Base-by-base conservation (phyloP, 805 yeast genomes). In the Jamesozyma hellenica region DNA sequence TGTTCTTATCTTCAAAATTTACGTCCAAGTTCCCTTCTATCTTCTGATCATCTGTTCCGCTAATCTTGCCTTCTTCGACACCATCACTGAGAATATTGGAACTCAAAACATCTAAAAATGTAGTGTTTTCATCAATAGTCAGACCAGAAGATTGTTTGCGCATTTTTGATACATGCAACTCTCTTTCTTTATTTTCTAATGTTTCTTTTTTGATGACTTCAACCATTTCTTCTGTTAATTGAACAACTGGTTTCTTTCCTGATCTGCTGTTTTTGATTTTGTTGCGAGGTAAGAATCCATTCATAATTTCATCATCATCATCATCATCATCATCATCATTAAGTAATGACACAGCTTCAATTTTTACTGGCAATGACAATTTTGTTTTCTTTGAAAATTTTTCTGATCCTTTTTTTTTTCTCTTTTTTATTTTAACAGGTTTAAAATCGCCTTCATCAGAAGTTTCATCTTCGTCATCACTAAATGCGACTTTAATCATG, bases 71-170 rank as follows among this genome's bases (percentile, higher is more conserved):
- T 9, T 40, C 38, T 1, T 27, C 23, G 14, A 34, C 34, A 29
- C 16, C 18, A 13, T 29, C 16, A 21, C 25, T 28, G 11, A 28
- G 21, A 11, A 15, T 5, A 14, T n/a, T 36, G 17, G 36, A 18
- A 28, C 48, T 43, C 13, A 59, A 32, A 2, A 51, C 49, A 14
- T 51, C 50, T 11, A 59, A 43, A 39, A 60, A 58, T 14, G 43
- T 41, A 1, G 56, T 55, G 1, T 71, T 71, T 18, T 65, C 71
- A 47, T 72, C 71, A 18, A 70, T 54, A 1, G 65, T 58, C 18
- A 67, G 11, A 8, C 25, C 26, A 21, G 8, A 52, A 57, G 5
- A 54, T 39, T 38, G n/a, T 26, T 14, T 35, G 34, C 30, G 42
- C 51, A 45, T 34, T 42, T 47, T 43, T 43, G 41, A 35, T 3